These are phyloP conservation scores for Chaetomium olivaceum DNA, from an alignment of 2,329 filamentous ascomycete genomes.

Conservation along the genomic window DNA sequence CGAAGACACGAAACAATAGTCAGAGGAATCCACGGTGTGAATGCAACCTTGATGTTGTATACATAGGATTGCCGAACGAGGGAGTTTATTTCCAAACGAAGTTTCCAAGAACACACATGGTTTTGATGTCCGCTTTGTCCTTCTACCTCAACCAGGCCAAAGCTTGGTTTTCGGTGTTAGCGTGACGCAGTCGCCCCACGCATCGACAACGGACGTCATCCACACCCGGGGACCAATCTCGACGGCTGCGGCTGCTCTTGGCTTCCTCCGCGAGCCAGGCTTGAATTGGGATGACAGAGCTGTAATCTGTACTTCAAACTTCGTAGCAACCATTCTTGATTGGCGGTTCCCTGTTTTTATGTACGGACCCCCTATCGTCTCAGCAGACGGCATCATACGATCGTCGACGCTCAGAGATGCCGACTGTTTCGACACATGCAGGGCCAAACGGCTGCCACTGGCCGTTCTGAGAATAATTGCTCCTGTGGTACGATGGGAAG, in stretches of 20 bases:
- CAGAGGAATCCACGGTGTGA: not conserved
- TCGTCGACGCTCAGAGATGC: too few relatives aligned
- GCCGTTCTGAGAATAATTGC: too few relatives aligned
- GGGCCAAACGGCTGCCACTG: too few relatives aligned
- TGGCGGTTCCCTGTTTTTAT: not conserved
- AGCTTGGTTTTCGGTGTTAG: conserved; percentile 19
- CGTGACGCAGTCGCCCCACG: conserved; percentile 23
- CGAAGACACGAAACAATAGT: not conserved
- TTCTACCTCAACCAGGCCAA: not conserved
- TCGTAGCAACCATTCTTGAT: too few relatives aligned
- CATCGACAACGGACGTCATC: conserved; percentile 30
- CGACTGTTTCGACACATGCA: too few relatives aligned
- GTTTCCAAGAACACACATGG: not conserved
- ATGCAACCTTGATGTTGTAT: too few relatives aligned
- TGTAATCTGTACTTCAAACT: not conserved
- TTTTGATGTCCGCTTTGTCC: not conserved
- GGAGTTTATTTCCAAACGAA: not conserved
- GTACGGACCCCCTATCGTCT: too few relatives aligned
- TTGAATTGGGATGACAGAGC: too few relatives aligned
- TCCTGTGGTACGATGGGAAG: too few relatives aligned
- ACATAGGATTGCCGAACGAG: too few relatives aligned
- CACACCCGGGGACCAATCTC: not conserved
- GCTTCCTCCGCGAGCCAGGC: not conserved
- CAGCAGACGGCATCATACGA: too few relatives aligned
- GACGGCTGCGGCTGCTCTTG: not conserved